Evolutionary conservation across 768 basidiomycete species (phyloP), one percentile per base, ranked within the genome.

Genomic region (Calvatia gigantea): DNA sequence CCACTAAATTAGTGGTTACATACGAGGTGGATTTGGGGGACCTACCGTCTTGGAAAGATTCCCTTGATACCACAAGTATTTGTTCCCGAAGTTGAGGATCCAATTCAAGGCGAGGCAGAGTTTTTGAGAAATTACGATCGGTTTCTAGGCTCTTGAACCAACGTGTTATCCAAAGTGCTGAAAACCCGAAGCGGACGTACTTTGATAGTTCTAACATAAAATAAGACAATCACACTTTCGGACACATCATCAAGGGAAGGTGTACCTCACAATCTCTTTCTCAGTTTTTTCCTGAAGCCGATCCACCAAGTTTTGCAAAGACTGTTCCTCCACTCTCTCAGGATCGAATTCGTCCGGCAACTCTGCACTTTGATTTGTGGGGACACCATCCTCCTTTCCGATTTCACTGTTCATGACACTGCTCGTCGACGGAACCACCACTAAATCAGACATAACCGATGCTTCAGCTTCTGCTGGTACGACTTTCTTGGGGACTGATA

Each of bases 281-380:
- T 96, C 91, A 4, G 82, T 89, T 65, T 85, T 94, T 17, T 95
- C 92, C 64, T 96, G 92, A 45, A 87, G 74, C 63, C 83, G 87
- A 59, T 96, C 93, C 1, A 96, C 82, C 44, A 93, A 64, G 43
- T 69, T 71, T 71, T 94, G 93, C 48, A 93, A 73, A 28, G 77
- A 74, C 56, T 74, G 76, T 50, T 86, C 82, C 64, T 80, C 80
- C 9, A 68, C 72, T 49, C 73, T 76, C 48, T 73, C 72, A 15
- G 66, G 62, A n/a, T 44, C 54, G 39, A 41, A 27, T 28, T 51
- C 48, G 21, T 45, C 19, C n/a, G 29, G 41, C 4, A 15, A 23
- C 1, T n/a, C 15, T 8, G 49, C 14, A 29, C 12, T 44, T 21
- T 54, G 33, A 15, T 29, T 21, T 25, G 28, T n/a, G 21, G 17